Conservation (phyloP, 306 rosid species). For the Datisca glomerata region DNA sequence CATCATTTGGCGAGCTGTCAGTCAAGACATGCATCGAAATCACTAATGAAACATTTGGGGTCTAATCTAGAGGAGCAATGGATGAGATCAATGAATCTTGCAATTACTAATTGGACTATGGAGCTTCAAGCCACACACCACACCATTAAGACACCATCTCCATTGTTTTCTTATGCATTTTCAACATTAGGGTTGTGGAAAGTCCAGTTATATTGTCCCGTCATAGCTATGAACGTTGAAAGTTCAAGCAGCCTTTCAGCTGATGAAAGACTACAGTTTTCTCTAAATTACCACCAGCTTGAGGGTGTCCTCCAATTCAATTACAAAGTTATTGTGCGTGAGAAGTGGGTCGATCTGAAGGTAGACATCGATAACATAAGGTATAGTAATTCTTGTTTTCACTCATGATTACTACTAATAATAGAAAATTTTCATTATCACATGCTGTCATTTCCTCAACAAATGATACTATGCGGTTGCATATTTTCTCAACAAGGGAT, state of each 20-base stretch:
- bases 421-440: too few species aligned
- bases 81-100: conserved; percentile 85
- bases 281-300: conserved; percentile 70
- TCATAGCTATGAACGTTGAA: conserved; percentile 56
- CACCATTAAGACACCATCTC: conserved; percentile 45
- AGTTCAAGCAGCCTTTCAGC: conserved; percentile 30
- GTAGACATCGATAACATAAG: conserved; percentile 79
- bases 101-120: conserved; percentile 70
- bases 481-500: too few species aligned
- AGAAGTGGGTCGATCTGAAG: conserved; percentile 59
- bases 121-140: conserved; percentile 36
- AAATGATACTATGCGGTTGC: too few species aligned
- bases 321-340: conserved; percentile 32
- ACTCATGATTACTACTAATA: not conserved
- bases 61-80: conserved; percentile 77
- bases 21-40: conserved; percentile 39
- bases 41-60: conserved; percentile 60
- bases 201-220: conserved; percentile 77
- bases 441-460: too few species aligned
- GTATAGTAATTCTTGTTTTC: conserved; percentile 18
- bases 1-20: conserved; percentile 24
- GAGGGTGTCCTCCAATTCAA: conserved; percentile 91
- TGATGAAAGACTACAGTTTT: conserved; percentile 72
- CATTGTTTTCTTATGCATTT: conserved; percentile 58
- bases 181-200: conserved; percentile 68